Base-by-base conservation (phyloP, 768 basidiomycete species). In the Rhodosporidiobolus odoratus region DNA sequence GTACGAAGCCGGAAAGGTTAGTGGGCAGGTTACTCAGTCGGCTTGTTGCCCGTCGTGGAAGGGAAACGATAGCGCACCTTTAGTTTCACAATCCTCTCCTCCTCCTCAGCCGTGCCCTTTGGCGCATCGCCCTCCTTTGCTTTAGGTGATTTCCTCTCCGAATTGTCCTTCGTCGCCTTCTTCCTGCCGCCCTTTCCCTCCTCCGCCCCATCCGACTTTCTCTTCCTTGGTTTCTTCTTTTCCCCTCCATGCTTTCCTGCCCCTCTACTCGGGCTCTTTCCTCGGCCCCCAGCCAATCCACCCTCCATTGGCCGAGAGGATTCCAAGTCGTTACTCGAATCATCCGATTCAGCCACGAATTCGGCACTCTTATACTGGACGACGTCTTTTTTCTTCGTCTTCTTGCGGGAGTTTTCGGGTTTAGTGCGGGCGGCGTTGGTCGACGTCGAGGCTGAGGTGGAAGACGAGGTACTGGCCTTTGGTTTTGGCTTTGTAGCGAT, bases 331-430 rank as follows among this genome's bases (percentile, higher is more conserved):
- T 52, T 21, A 32, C 60, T 62, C 60, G 60, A 62, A 48, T 62
- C 60, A 38, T 66, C 65, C 65, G 65, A 48, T 13, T 66, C 65
- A 58, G 7, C 40, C 32, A 66, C 27, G 23, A 15, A 52, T 37
- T 50, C 58, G 38, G 37, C 40, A 34, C 56, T 58, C 65, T 66
- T 66, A 58, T n/a, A n/a, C n/a, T n/a, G n/a, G n/a, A n/a, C n/a
- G n/a, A n/a, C n/a, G n/a, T n/a, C n/a, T n/a, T n/a, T n/a, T n/a
- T 38, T 43, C 41, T 19, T 32, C 32, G 23, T 23, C 17, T 3
- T n/a, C 19, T 62, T 50, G 30, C 30, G 15, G 30, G 41, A 27
- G 30, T 17, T 16, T 32, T 10, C 23, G 19, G 30, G 19, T 10
- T 37, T 37, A 10, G 5, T 23, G 13, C 19, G 7, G 43, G 25